Conservation (phyloP, 805 yeast species). For the Zygosaccharomyces bailii region DNA sequence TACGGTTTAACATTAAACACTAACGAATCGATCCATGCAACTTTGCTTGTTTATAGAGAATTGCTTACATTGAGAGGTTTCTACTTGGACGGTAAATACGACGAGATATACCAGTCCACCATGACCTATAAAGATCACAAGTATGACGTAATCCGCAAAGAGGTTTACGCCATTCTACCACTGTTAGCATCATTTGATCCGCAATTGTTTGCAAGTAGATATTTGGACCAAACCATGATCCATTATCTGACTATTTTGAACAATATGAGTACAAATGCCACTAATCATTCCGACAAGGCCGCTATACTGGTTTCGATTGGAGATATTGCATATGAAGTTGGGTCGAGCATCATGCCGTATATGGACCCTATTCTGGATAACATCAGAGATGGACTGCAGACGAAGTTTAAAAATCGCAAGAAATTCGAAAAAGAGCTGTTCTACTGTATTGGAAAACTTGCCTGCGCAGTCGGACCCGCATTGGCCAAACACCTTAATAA, state of each 20-base stretch:
- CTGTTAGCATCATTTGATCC: conserved; percentile 76
- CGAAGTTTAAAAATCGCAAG: conserved; percentile 51
- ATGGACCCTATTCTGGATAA: conserved; percentile 83
- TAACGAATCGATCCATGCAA: conserved; percentile 80
- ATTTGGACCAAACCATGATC: conserved; percentile 72
- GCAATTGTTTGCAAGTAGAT: conserved; percentile 69
- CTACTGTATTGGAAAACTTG: conserved; percentile 81
- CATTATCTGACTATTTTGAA: conserved; percentile 77
- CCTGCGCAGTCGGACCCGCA: conserved; percentile 89
- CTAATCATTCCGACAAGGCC: conserved; percentile 52
- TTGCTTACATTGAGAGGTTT: conserved; percentile 68
- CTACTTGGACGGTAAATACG: conserved; percentile 66
- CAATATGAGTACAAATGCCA: conserved; percentile 45
- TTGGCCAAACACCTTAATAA: conserved; percentile 82
- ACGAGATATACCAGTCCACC: conserved; percentile 71
- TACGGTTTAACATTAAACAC: conserved; percentile 50
- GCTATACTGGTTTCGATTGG: conserved; percentile 80
- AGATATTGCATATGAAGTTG: conserved; percentile 68
- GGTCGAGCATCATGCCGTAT: conserved; percentile 81
- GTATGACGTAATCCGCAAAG: conserved; percentile 70
- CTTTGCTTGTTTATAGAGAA: conserved; percentile 77
- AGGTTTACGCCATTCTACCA: conserved; percentile 81
- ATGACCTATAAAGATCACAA: conserved; percentile 75
- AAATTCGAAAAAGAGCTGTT: conserved; percentile 83
- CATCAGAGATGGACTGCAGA: conserved; percentile 70